phyloP scores from a whole-genome alignment of 1,139 yeast genomes.

The Meyerozyma guilliermondii region DNA sequence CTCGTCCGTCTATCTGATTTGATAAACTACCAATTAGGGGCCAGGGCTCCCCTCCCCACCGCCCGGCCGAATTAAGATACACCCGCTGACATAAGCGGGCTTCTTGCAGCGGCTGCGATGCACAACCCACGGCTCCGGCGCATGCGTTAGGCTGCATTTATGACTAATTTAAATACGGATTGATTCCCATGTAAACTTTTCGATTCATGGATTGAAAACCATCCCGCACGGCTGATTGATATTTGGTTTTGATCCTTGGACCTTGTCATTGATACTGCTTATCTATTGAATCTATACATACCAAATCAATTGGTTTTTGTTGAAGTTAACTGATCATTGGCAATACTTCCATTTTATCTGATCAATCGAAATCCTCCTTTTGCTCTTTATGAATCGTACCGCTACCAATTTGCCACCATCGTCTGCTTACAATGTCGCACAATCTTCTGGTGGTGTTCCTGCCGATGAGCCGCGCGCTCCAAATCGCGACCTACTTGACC shows the following conservation, averaged over 20 bases:
- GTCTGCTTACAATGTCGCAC: neutral
- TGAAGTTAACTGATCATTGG: no score
- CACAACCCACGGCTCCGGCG: neutral
- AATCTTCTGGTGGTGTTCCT: neutral
- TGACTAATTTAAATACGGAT: neutral
- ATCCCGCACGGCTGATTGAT: no score
- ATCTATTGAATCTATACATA: no score
- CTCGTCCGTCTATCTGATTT: no score
- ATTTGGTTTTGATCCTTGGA: no score
- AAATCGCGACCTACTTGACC: neutral
- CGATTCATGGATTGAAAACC: no score
- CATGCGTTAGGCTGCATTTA: neutral
- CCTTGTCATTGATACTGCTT: no score
- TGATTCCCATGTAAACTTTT: no score
- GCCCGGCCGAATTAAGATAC: neutral
- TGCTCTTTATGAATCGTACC: neutral
- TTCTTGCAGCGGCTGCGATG: neutral
- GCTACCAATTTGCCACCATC: conserved; percentile 1
- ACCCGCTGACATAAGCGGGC: neutral
- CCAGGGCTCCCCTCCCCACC: neutral
- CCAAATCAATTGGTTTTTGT: no score
- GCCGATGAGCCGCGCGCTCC: neutral
- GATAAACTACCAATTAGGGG: neutral
- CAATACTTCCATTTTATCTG: no score
- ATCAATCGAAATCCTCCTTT: no score